These are phyloP conservation scores for Medakamo hakoo DNA, from an alignment of 139 green algal genomes.

Conservation along the genomic window DNA sequence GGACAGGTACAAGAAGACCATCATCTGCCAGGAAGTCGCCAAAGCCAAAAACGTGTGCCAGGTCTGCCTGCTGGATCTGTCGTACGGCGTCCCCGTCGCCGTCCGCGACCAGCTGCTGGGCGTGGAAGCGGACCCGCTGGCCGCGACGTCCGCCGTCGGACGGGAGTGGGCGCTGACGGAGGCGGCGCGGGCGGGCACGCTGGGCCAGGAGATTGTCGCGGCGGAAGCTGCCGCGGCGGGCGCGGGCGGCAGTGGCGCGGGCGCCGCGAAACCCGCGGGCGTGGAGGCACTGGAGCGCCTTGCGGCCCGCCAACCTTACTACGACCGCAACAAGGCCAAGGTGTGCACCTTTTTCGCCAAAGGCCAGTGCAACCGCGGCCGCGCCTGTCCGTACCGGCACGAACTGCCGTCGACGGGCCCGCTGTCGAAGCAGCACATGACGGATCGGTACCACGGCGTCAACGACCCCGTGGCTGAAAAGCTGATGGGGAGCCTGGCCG, in stretches of 20 bases:
- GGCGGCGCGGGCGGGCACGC: conserved; percentile 28
- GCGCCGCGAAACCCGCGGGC: conserved; percentile 17
- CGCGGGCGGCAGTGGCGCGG: conserved; percentile 12
- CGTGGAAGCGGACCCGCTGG: conserved; percentile 54
- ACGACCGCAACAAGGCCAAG: conserved; percentile 79
- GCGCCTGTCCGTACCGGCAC: conserved; percentile 89
- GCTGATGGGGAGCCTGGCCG: conserved; percentile 52
- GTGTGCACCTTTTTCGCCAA: conserved; percentile 92
- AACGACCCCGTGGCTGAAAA: conserved; percentile 96
- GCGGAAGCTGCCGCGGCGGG: background rate
- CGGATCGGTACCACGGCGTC: conserved; percentile 88
- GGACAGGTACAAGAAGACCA: conserved; percentile 99
- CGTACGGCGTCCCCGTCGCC: conserved; percentile 89
- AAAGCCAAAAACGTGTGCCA: conserved; percentile 98
- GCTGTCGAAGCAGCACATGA: conserved; percentile 84
- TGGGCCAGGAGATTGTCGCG: conserved; percentile 8
- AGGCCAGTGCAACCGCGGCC: conserved; percentile 82
- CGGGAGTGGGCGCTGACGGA: conserved; percentile 70
- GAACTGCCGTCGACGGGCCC: conserved; percentile 50
- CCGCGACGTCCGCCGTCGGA: conserved; percentile 59
- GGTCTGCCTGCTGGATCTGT: conserved; percentile 91
- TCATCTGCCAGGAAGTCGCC: conserved; percentile 95
- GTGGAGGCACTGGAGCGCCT: conserved; percentile 37
- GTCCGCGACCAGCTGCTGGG: conserved; percentile 68
- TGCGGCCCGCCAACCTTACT: conserved; percentile 80